Evolutionary conservation across 2,329 filamentous ascomycete species (phyloP), one percentile per base, ranked within the genome.

Genomic region (Claviceps digitariae): DNA sequence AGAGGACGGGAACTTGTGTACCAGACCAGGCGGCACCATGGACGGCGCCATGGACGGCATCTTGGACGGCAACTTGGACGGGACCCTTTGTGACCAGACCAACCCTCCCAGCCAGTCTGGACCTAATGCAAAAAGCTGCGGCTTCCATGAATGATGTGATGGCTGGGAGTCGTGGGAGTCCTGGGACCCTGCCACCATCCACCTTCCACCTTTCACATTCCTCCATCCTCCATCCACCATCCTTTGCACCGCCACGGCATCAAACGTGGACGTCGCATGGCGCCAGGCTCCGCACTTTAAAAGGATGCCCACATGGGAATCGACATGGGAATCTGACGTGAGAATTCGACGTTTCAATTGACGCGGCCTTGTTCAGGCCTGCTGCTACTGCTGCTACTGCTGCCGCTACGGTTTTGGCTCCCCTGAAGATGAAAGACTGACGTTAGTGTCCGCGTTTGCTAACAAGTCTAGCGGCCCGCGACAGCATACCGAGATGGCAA

Each of bases 391-490:
- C 23, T 34, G 31, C 31, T 10, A 13, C 41, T 13, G n/a, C 13
- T 34, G 40, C 36, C n/a, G 27, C 20, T 27, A 29, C 23, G 46
- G 27, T 45, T 45, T 48, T 44, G 38, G 45, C 38, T 47, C 44
- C 41, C 48, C 25, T 23, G 21, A 2, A 15, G 41, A 46, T 27
- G 23, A 13, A 34, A 43, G 4, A 29, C 44, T 38, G 25, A 53
- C 12, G 12, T 34, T 53, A 46, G 46, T 47, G 29, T 53, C 52
- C 52, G 46, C 38, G 31, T 34, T 44, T 49, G 52, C 46, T 53
- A 45, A 49, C 10, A 25, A 48, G 20, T 53, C 51, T 53, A 53
- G 46, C 52, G 52, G 52, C 52, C 52, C 46, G 52, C 31, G 46
- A 41, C 25, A 36, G 25, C 8, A 44, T 17, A n/a, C 10, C 25